Conservation (phyloP, 1,284 basidiomycete genomes). For the Heliocybe sulcata region DNA sequence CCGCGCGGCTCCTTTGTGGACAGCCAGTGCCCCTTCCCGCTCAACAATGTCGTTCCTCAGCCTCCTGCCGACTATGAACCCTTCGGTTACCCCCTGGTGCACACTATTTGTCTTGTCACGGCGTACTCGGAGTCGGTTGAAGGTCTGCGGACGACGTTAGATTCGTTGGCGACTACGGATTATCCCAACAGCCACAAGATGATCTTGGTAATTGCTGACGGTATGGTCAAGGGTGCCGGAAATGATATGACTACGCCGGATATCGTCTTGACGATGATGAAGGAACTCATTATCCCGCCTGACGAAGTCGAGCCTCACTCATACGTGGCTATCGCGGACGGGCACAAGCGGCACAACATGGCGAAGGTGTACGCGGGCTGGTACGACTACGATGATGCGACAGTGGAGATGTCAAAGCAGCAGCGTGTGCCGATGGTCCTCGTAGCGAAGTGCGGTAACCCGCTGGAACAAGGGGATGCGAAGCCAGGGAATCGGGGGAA, state of each 20-base stretch:
- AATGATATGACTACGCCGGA: slow-evolving; percentile 88
- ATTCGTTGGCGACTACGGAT: slow-evolving; percentile 96
- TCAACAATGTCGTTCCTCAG: slow-evolving; percentile 87
- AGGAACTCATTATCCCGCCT: slow-evolving; percentile 81
- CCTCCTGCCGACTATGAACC: slow-evolving; percentile 90
- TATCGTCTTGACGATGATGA: slow-evolving; percentile 97
- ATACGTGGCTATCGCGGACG: slow-evolving; percentile 98
- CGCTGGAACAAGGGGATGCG: slow-evolving; percentile 77
- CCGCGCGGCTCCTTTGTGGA: slow-evolving; percentile 45
- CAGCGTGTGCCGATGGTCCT: slow-evolving; percentile 95
- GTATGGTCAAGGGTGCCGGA: slow-evolving; percentile 95
- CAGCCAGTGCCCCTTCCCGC: slow-evolving; percentile 85
- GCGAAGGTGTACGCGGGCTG: slow-evolving; percentile 98
- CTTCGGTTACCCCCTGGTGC: slow-evolving; percentile 92
- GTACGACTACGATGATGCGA: slow-evolving; percentile 93
- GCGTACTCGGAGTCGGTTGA: slow-evolving; percentile 98
- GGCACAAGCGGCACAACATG: slow-evolving; percentile 99
- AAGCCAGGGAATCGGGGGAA: slow-evolving; percentile 99
- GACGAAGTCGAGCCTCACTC: slow-evolving; percentile 92
- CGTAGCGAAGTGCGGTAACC: slow-evolving; percentile 93
- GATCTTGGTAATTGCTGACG: slow-evolving; percentile 94
- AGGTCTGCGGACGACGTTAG: slow-evolving; percentile 93
- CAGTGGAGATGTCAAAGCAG: slow-evolving; percentile 90
- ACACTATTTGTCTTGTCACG: slow-evolving; percentile 95
- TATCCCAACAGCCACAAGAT: slow-evolving; percentile 99